Evolutionary conservation across 352 stramenopile genomes (phyloP).

Genomic region (Phytophthora pistaciae): DNA sequence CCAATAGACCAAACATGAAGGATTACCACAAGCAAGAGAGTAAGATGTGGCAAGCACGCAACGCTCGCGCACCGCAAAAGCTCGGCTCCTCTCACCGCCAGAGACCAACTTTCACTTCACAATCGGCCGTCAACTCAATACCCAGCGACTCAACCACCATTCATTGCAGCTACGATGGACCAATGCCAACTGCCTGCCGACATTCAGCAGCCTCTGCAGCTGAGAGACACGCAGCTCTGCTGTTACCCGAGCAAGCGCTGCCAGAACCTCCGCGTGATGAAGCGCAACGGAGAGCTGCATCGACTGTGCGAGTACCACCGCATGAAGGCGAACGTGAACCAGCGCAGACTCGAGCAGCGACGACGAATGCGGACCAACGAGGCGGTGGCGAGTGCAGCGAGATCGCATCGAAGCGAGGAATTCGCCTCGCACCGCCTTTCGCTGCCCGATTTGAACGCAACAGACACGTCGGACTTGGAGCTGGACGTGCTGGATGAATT

Average conservation of each 20-base stretch:
- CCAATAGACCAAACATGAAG: background rate
- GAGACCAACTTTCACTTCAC: slow-evolving; percentile 10
- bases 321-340: slow-evolving; percentile 31
- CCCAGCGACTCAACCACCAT: slow-evolving; percentile 11
- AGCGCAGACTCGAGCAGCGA: slow-evolving; percentile 29
- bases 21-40: background rate
- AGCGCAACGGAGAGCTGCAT: slow-evolving; percentile 54
- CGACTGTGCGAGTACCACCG: slow-evolving; percentile 33
- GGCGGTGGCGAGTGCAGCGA: slow-evolving; percentile 33
- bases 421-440: slow-evolving; percentile 33
- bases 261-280: slow-evolving; percentile 47
- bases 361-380: slow-evolving; percentile 18
- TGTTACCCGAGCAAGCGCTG: slow-evolving; percentile 53
- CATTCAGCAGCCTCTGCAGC: slow-evolving; percentile 21
- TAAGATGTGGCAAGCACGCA: background rate
- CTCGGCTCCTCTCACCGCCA: background rate
- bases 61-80: slow-evolving; percentile 1
- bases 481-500: slow-evolving; percentile 40
- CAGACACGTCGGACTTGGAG: slow-evolving; percentile 11
- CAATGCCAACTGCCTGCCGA: slow-evolving; percentile 1
- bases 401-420: slow-evolving; percentile 4
- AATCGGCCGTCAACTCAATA: slow-evolving; percentile 10
- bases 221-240: slow-evolving; percentile 28
- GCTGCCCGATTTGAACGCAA: slow-evolving; percentile 18
- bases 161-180: slow-evolving; percentile 3